Conservation (phyloP, 768 basidiomycete genomes). For the Lentinula detonsa region DNA sequence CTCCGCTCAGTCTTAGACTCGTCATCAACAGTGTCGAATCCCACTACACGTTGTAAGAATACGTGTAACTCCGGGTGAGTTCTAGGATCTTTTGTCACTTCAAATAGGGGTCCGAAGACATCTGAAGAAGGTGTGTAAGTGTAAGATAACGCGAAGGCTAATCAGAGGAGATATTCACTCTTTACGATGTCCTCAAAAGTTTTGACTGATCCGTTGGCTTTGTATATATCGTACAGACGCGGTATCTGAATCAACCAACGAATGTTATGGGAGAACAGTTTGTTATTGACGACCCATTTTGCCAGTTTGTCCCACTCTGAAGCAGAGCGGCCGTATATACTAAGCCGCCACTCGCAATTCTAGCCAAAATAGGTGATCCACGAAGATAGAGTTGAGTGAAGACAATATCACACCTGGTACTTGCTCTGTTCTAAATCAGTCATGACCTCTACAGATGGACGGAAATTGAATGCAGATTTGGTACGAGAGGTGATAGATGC, state of each 20-base stretch:
- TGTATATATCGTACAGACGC: conserved; percentile 93
- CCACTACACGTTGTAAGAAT: conserved; percentile 91
- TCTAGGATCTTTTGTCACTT: conserved; percentile 88
- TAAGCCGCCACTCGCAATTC: conserved; percentile 97
- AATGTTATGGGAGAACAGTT: conserved; percentile 93
- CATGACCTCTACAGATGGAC: conserved; percentile 70
- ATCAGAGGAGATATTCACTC: conserved; percentile 47
- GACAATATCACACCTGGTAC: conserved; percentile 65
- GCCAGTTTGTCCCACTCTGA: conserved; percentile 98
- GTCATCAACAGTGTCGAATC: conserved; percentile 98
- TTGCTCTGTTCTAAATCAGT: conserved; percentile 98
- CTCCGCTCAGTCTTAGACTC: conserved; percentile 92
- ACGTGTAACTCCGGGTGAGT: conserved; percentile 92
- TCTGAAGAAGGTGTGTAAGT: conserved; percentile 39
- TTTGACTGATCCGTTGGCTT: conserved; percentile 72
- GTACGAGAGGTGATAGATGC: not conserved
- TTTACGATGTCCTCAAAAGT: conserved; percentile 89
- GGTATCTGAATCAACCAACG: conserved; percentile 97
- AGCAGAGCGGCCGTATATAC: conserved; percentile 80
- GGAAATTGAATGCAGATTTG: not conserved
- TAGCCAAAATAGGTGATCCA: conserved; percentile 19
- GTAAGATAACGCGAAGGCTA: not conserved
- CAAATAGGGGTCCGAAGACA: conserved; percentile 88
- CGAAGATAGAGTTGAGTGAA: not conserved
- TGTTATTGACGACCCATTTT: conserved; percentile 92